Base-by-base conservation (phyloP, 2,329 filamentous ascomycete genomes). In the Parastagonospora nodorum region DNA sequence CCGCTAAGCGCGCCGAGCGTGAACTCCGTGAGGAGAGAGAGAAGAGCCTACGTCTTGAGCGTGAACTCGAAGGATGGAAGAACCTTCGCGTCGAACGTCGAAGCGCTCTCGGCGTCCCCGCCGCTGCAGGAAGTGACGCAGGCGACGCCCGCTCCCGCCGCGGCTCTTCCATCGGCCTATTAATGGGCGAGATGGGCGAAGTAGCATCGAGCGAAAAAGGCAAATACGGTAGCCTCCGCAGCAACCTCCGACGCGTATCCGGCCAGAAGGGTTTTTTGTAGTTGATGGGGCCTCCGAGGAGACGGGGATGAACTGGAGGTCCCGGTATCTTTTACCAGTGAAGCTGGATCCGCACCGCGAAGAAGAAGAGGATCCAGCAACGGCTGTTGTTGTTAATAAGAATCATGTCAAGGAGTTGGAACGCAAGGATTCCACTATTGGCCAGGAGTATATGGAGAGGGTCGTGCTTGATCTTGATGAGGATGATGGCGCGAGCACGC, bases 1-100 rank as follows among this genome's bases (percentile, higher is more conserved):
- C 87, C 24, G 88, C 90, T 24, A 88, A 93, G 49, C 87, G 93
- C 37, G 91, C 91, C 12, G 93, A 99, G 74, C 86, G 93, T 37
- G 93, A 97, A 67, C 82, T 97, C 12, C 84, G 91, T 6, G 91
- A 97, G 73, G 93, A 96, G 75, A 85, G 84, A 55, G 94, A 97
- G 75, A 93, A 89, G 75, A 82, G 80, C 1, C 77, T 92, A 27
- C 82, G 88, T 29, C 79, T 97, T n/a, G 92, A 97, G 75, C 85
- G 92, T 41, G 93, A 97, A 74, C 75, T 97, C 8, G 92, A 95
- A 61, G 86, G 85, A 2, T 90, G 88, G 84, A 95, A 93, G 71
- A 79, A 78, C 12, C 76, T 92, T 27, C 80, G 88, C 30, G 78
- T 84, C 55, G 89, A 92, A 66, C 86, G 72, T 6, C 55, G 70